Evolutionary conservation across 495 filamentous ascomycete species (phyloP), one percentile per base, ranked within the genome.

Genomic region (Cladorrhinum samala): DNA sequence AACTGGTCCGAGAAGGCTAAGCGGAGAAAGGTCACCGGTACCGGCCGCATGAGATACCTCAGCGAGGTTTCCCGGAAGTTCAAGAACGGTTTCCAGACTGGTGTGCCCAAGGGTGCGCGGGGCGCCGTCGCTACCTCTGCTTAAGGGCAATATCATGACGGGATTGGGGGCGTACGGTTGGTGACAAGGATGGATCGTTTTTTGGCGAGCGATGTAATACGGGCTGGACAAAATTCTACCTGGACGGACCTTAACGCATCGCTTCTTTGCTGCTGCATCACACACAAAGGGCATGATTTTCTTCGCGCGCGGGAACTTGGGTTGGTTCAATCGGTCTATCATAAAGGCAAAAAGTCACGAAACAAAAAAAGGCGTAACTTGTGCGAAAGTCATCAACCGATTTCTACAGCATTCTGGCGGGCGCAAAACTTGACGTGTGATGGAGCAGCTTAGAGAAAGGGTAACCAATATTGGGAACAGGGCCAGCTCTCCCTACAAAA

Each of bases 1-100:
- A 95, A 98, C 85, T 98, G 93, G 93, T 82, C 87, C 76, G 90
- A 96, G 84, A 98, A 98, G 83, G 94, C 91, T 65, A 97, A 95
- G 87, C 79, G 93, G 75, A 91, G 93, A 87, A 97, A 96, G 92
- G 96, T 91, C 67, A 93, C 89, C 66, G 93, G 93, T 62, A 88
- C 88, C 69, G 93, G 93, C 73, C 84, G 93, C 65, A 90, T 91
- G 86, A 79, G 88, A 55, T 86, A 90, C 78, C 83, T 97, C 72
- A 92, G 91, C 79, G 82, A 79, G 62, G 83, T 97, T 67, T 78
- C 92, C 64, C 85, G 92, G 68, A 82, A 81, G 71, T 95, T 95
- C 82, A 87, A 84, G 77, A 97, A 98, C 78, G 91, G 90, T 59
- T 98, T 98, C 85, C 91, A 87, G 78, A 84, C 78, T 53, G 93